These are phyloP conservation scores for Calonectria crousiana DNA, from an alignment of 2,329 filamentous ascomycete species.

Conservation along the genomic window DNA sequence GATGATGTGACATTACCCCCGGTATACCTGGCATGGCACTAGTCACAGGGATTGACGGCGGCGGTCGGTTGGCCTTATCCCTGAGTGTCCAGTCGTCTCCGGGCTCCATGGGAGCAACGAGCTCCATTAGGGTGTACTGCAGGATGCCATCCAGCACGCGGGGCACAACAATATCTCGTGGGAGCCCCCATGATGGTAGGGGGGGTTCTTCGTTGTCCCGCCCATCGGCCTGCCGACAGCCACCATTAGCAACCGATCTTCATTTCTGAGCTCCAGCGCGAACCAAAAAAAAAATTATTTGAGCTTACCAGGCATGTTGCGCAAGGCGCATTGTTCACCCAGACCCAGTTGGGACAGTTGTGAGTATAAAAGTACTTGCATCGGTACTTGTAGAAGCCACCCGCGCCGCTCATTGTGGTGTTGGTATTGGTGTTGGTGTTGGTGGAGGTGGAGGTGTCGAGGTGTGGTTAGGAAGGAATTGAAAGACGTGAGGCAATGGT, in stretches of 20 bases:
- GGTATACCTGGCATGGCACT: slow-evolving; percentile 45
- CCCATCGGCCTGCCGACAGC: slow-evolving; percentile 58
- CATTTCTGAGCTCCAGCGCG: neutral
- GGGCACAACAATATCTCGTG: slow-evolving; percentile 60
- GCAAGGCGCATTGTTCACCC: slow-evolving; percentile 63
- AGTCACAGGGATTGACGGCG: slow-evolving; percentile 46
- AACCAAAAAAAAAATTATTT: neutral
- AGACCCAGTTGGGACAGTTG: slow-evolving; percentile 67
- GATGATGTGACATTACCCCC: slow-evolving; percentile 40
- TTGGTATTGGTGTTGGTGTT: slow-evolving; percentile 24
- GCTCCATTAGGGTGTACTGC: slow-evolving; percentile 62
- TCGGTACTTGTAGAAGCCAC: slow-evolving; percentile 65
- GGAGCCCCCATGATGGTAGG: slow-evolving; percentile 44
- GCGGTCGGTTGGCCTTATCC: slow-evolving; percentile 46
- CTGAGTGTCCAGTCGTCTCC: slow-evolving; percentile 55
- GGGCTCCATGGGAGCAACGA: slow-evolving; percentile 52
- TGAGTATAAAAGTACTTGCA: slow-evolving; percentile 67
- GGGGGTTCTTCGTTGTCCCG: slow-evolving; percentile 56
- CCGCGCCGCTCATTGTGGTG: slow-evolving; percentile 49
- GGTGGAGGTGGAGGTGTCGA: slow-evolving; percentile 17
- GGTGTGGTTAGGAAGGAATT: slow-evolving; percentile 4
- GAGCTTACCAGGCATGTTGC: slow-evolving; percentile 62
- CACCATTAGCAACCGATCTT: slow-evolving; percentile 29
- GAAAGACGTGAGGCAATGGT: neutral
- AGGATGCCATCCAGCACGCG: slow-evolving; percentile 59